Base-by-base conservation (phyloP, 306 rosid genomes). In the Dryas alaskensis region DNA sequence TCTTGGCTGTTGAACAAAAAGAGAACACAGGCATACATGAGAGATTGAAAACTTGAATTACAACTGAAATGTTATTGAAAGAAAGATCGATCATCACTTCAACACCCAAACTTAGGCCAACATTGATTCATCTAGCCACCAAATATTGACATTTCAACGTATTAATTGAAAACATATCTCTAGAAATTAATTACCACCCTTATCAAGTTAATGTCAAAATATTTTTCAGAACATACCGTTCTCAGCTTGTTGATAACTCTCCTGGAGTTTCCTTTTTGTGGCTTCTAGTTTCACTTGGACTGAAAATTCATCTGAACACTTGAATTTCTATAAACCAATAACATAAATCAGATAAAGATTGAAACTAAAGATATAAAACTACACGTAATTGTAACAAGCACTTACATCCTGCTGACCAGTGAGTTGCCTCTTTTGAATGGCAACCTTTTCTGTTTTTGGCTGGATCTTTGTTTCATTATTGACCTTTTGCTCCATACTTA, bases 181-280 rank as follows among this genome's bases (percentile, higher is more conserved):
- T 31, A 31, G 37, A 31, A 31, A 31, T 31, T 31, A 31, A 1
- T 17, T 55, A 3, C 17, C 25, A 60, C 25, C 10, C 9, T 6
- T 54, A 17, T 54, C 27, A 13, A 12, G 14, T 51, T 51, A 6
- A 51, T 7, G 31, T 54, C n/a, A 16, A 27, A 6, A 5, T 27
- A 16, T 12, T 13, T n/a, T 11, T 8, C 6, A 48, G 49, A 39
- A 80, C 83, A 60, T 59, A 93, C 98, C 98, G 9, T 87, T 95
- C 83, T 90, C 97, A 39, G 84, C 97, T 86, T 92, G 96, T 87
- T 92, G 99, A 82, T 95, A 95, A 22, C 93, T 79, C 84, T 88
- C 97, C 57, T 95, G 99, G 83, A 95, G 99, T 80, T 73, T 95
- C 87, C 99, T 87, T 83, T 92, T 95, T 25, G 99, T 87, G 59